Percentiles rank a stretch among this genome's conserved stretches.
Evolutionary conservation across 2,329 filamentous ascomycete species (phyloP).

Genomic region (Curvularia verruculosa): DNA sequence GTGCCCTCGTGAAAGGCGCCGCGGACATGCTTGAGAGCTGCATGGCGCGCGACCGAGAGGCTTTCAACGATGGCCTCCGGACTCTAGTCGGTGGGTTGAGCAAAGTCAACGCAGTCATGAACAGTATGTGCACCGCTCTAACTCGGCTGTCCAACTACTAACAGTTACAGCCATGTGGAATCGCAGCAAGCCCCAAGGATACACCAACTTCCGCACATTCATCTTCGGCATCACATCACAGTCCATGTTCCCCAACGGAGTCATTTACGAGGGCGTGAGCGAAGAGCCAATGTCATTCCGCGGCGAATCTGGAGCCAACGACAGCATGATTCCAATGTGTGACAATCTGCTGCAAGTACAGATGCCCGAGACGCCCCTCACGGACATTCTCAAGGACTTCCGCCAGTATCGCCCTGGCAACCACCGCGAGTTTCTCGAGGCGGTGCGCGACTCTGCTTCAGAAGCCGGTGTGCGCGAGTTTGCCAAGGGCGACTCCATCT

Average conservation of each 20-base stretch:
- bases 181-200: conserved; percentile 81
- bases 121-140: conserved; percentile 56
- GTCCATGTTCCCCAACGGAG: conserved; percentile 91
- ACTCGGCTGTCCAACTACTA: neutral
- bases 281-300: conserved; percentile 80
- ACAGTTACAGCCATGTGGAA: conserved; percentile 75
- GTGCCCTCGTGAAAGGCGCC: conserved; percentile 74
- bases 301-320: conserved; percentile 91
- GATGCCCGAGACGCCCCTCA: conserved; percentile 89
- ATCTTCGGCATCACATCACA: conserved; percentile 96
- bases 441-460: conserved; percentile 64
- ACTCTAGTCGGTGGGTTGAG: conserved; percentile 65
- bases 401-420: conserved; percentile 86
- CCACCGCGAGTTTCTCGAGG: conserved; percentile 82
- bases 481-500: conserved; percentile 67
- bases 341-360: conserved; percentile 85
- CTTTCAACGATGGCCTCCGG: conserved; percentile 63
- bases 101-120: conserved; percentile 80
- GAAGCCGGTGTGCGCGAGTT: conserved; percentile 64
- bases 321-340: conserved; percentile 89
- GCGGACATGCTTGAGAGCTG: conserved; percentile 68
- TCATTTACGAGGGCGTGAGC: conserved; percentile 84
- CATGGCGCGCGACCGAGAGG: conserved; percentile 53
- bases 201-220: conserved; percentile 91
- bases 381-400: conserved; percentile 87